These are phyloP conservation scores for Schrenkiella parvula DNA, from an alignment of 345 rosid species.

Conservation along the genomic window DNA sequence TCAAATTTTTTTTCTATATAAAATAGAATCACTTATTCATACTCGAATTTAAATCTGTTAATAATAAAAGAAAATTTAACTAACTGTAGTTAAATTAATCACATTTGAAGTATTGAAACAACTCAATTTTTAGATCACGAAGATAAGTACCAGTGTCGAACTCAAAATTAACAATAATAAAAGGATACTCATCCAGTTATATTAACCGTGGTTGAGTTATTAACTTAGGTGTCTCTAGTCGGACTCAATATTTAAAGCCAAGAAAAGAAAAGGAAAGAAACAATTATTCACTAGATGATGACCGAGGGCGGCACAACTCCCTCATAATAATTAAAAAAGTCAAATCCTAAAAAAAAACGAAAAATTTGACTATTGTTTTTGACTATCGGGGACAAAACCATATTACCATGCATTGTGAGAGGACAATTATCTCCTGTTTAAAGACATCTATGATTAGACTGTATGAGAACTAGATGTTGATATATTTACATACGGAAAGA, in stretches of 20 bases:
- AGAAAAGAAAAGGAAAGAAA: neutral
- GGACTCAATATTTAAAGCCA: neutral
- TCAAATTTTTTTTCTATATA: neutral
- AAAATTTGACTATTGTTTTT: slow-evolving; percentile 1
- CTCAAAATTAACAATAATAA: neutral
- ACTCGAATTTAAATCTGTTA: neutral
- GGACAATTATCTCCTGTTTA: neutral
- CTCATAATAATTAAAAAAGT: slow-evolving; percentile 2
- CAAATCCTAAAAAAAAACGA: slow-evolving; percentile 15
- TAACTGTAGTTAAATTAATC: neutral
- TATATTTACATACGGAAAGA: neutral
- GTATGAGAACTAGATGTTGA: neutral
- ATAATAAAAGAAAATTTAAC: neutral
- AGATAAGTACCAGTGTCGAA: neutral
- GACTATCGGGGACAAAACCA: slow-evolving; percentile 7
- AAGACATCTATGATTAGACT: neutral
- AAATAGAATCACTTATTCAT: neutral
- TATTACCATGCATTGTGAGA: slow-evolving; percentile 6
- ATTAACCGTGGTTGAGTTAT: slow-evolving; percentile 6
- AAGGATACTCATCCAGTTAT: neutral
- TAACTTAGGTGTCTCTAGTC: neutral
- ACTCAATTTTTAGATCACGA: neutral
- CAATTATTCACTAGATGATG: slow-evolving; percentile 2
- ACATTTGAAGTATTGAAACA: neutral
- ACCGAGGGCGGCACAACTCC: slow-evolving; percentile 28